Base-by-base conservation (phyloP, 2,329 filamentous ascomycete genomes). In the Talaromyces albobiverticillius region DNA sequence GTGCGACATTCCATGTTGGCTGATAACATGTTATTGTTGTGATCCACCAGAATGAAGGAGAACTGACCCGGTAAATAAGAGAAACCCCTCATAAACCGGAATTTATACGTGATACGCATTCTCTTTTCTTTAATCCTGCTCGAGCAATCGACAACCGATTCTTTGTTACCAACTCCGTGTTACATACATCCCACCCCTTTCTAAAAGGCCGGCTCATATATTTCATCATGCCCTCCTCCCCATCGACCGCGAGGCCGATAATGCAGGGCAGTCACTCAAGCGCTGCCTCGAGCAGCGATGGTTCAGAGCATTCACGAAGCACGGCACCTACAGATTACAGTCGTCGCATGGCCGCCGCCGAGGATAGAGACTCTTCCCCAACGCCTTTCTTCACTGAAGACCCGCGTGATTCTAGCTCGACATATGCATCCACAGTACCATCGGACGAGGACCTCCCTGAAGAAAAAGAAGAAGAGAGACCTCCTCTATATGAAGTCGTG, bases 381-480 rank as follows among this genome's bases (percentile, higher is more conserved):
- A 25, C 47, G 6, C 47, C 55, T 11, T 60, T 62, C 53, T 59
- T 61, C 18, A 52, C 60, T 20, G 53, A 59, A 32, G 62, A 66
- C 41, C 66, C 64, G 16, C 78, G 81, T 43, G 79, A 82, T 23
- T 94, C 90, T 0, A 79, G 84, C 61, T 87, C 90, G 57, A 95
- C 91, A 1, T 95, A 92, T 70, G 84, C 85, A 63, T 96, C 91
- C 4, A 88, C 85, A 3, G 75, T 82, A 29, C 76, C 81, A 29
- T 89, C 86, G 3, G 78, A 82, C 41, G 79, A 84, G 41, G 83
- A 85, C 16, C 72, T 74, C 16, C 60, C 71, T 14, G 73, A 79
- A 47, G 73, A 78, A 41, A 10, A 1, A 47, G 29, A 25, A 26
- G 49, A 46, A 26, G 29, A 52, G 11, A 29, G 29, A 36, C 13